Base-by-base conservation (phyloP, 768 basidiomycete species). In the Tulasnella sp. region DNA sequence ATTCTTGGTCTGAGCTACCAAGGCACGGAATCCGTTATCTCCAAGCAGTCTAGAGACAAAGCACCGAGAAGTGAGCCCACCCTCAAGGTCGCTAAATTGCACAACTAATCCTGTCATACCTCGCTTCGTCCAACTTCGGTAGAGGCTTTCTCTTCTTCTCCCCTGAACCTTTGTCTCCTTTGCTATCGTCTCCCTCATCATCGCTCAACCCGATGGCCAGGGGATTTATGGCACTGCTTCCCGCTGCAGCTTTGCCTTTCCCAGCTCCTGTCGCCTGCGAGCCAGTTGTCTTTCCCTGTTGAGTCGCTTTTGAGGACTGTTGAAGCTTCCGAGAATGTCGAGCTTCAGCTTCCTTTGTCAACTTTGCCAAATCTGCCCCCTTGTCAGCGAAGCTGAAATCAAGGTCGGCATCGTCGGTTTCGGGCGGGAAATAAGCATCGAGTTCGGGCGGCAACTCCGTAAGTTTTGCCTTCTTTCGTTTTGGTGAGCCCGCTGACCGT, bases 1-100 rank as follows among this genome's bases (percentile, higher is more conserved):
- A 80, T 90, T 87, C 86, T 95, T 95, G 40, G 93, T 89, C 77
- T 92, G 90, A 80, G 92, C 89, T 76, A 96, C 90, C 69, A 99
- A 88, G 74, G 90, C 89, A 2, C 94, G 95, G 83, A 99, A 93
- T 0, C 98, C 97, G 42, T 89, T 88, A 4, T 90, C 86, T 7
- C 92, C 91, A 20, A 96, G 86, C 80, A 99, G 85, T 80, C 93
- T 89, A 60, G 87, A 18, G 7, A 18, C 40, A 20, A 72, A 75
- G 37, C 11, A 41, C 7, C 42, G 46, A 37, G 22, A 22, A 16
- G 2, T 41, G 22, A 69, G 31, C 24, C 54, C 3, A 41, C 12
- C 4, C 34, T 44, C 1, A 37, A 3, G 41, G 37, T 20, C 12
- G 22, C 20, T 37, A 73, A 14, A 60, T 16, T 24, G 18, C 14